phyloP scores from a whole-genome alignment of 805 yeast species.

The Sugiyamaella boreocaroliniensis region DNA sequence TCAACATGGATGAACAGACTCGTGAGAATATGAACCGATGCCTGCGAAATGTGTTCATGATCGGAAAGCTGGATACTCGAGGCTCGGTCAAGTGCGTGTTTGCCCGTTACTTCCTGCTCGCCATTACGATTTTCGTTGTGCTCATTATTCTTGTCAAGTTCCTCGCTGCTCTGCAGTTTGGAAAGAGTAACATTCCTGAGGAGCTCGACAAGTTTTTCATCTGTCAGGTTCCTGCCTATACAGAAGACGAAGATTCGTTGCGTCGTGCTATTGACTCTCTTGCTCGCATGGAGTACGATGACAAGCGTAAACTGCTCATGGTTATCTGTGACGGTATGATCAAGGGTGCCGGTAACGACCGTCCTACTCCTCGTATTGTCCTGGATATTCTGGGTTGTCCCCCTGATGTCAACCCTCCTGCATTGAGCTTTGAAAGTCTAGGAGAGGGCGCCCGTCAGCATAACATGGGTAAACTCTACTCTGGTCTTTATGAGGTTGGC shows the following conservation, averaged over 20 bases:
- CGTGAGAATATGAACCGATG: conserved; percentile 29
- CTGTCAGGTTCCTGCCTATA: conserved; percentile 50
- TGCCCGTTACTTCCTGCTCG: conserved; percentile 38
- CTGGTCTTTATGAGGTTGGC: conserved; percentile 52
- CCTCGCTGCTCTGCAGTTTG: conserved; percentile 37
- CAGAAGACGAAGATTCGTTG: conserved; percentile 51
- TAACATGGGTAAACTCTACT: conserved; percentile 55
- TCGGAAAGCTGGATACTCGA: conserved; percentile 36
- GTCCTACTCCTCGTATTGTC: conserved; percentile 51
- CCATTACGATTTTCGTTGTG: conserved; percentile 34
- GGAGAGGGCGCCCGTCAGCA: conserved; percentile 59
- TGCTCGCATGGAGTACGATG: conserved; percentile 52
- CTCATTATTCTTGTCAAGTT: conserved; percentile 33
- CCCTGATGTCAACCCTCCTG: conserved; percentile 46
- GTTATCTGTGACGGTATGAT: conserved; percentile 57
- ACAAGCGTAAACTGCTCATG: conserved; percentile 50
- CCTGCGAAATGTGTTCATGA: conserved; percentile 34
- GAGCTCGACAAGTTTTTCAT: conserved; percentile 35
- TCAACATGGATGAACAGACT: conserved; percentile 22
- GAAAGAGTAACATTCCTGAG: conserved; percentile 31
- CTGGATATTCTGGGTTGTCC: conserved; percentile 49
- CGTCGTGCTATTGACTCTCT: conserved; percentile 54
- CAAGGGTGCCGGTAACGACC: conserved; percentile 55
- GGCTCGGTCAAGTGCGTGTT: conserved; percentile 34
- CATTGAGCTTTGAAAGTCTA: conserved; percentile 48